These are phyloP conservation scores for Eudorina sp. DNA, from an alignment of 139 green algal species.

Conservation along the genomic window DNA sequence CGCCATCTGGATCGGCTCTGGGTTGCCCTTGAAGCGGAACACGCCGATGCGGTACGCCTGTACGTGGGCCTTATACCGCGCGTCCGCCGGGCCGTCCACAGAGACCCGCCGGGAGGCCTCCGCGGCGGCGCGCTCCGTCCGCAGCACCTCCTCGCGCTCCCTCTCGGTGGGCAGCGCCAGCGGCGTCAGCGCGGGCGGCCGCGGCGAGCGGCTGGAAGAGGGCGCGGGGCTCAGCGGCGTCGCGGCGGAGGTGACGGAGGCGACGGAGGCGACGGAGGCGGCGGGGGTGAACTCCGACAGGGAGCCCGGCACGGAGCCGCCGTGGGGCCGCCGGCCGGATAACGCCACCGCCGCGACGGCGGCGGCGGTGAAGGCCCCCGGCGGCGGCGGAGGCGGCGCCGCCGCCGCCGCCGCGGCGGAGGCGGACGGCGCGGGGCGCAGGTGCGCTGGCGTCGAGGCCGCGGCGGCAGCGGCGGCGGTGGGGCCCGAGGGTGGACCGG, in stretches of 20 bases:
- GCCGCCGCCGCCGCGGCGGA: constrained; percentile 5
- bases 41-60: constrained; percentile 30
- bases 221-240: neutral
- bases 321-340: too few relatives aligned
- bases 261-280: neutral
- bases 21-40: constrained; percentile 63
- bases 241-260: neutral
- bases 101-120: neutral
- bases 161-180: constrained; percentile 25
- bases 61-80: neutral
- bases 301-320: too few relatives aligned
- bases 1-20: constrained; percentile 50
- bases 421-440: neutral
- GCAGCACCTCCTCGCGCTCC: constrained; percentile 37
- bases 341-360: too few relatives aligned
- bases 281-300: neutral
- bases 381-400: neutral
- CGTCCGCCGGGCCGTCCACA: constrained; percentile 6
- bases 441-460: neutral
- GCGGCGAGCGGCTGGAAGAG: constrained; percentile 8
- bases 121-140: constrained; percentile 15
- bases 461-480: neutral
- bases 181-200: constrained; percentile 24
- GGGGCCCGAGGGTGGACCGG: too few relatives aligned
- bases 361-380: neutral